Percentiles rank a stretch among this genome's conserved stretches.
phyloP scores from a whole-genome alignment of 768 basidiomycete species.

The Tulasnella sp. region DNA sequence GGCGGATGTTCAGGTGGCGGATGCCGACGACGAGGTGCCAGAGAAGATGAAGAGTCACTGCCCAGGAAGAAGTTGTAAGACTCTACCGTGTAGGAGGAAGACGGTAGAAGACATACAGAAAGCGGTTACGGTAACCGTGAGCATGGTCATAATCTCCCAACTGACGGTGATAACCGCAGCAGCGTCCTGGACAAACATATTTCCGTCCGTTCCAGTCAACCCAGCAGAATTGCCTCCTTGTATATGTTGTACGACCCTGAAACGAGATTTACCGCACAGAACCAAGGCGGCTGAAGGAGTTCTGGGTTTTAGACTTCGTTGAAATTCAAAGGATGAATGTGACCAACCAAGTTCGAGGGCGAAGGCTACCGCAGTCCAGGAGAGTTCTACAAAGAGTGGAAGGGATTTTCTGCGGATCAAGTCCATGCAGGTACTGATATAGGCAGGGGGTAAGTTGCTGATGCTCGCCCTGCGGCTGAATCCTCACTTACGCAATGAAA shows the following conservation, averaged over 20 bases:
- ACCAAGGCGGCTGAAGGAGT: not conserved
- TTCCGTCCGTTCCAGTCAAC: not conserved
- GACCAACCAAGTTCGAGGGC: not conserved
- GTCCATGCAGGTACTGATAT: not conserved
- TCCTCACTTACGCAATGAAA: not conserved
- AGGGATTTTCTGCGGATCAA: not conserved
- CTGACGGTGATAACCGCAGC: not conserved
- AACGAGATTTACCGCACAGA: not conserved
- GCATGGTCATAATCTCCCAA: not conserved
- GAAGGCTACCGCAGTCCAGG: not conserved
- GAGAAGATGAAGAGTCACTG: conserved; percentile 5
- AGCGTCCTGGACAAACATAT: conserved; percentile 4
- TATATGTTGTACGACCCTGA: not conserved
- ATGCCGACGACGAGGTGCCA: conserved; percentile 14
- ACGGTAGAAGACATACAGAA: not conserved
- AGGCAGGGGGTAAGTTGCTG: not conserved
- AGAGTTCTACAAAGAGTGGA: conserved; percentile 5
- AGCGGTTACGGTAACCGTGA: not conserved
- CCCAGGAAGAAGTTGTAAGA: not conserved
- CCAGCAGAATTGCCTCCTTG: not conserved
- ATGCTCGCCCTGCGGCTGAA: not conserved
- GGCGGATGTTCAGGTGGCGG: conserved; percentile 4
- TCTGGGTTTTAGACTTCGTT: not conserved
- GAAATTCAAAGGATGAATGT: not conserved
- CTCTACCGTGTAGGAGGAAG: not conserved